Evolutionary conservation across 805 yeast genomes (phyloP).

Genomic region (Candida nanaspora): DNA sequence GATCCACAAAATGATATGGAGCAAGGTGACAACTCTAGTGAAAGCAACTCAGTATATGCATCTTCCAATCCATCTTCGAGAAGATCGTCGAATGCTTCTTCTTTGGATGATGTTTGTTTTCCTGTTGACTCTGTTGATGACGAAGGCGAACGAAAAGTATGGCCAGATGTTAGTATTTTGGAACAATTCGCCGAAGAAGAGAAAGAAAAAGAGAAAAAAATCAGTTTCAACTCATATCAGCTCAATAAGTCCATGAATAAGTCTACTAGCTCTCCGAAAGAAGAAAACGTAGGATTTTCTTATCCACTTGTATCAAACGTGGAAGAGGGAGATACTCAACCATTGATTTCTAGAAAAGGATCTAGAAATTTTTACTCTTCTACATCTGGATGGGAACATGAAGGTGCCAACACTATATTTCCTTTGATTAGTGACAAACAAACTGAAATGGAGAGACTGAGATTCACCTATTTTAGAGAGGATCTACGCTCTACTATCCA

Average conservation of each 20-base stretch:
- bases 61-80: slow-evolving; percentile 60
- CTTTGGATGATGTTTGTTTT: slow-evolving; percentile 88
- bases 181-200: slow-evolving; percentile 77
- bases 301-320: slow-evolving; percentile 27
- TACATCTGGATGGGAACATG: not conserved
- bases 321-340: slow-evolving; percentile 21
- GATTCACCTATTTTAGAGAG: slow-evolving; percentile 91
- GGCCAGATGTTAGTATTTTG: slow-evolving; percentile 82
- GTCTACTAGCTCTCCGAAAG: slow-evolving; percentile 1
- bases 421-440: slow-evolving; percentile 2
- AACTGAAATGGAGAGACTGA: slow-evolving; percentile 38
- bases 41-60: slow-evolving; percentile 20
- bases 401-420: not conserved
- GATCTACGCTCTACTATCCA: slow-evolving; percentile 86
- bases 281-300: slow-evolving; percentile 28
- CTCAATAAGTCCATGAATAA: slow-evolving; percentile 13
- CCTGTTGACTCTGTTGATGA: slow-evolving; percentile 55
- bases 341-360: slow-evolving; percentile 54
- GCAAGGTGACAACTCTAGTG: slow-evolving; percentile 7
- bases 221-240: slow-evolving; percentile 19
- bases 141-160: slow-evolving; percentile 30
- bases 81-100: slow-evolving; percentile 56
- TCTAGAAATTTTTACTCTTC: slow-evolving; percentile 29
- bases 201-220: slow-evolving; percentile 26
- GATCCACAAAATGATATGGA: not conserved